A percentile compares a stretch with the other conserved stretches of the same genome.
Conservation (phyloP, 169 alveolate species). For the Cytauxzoon felis region DNA sequence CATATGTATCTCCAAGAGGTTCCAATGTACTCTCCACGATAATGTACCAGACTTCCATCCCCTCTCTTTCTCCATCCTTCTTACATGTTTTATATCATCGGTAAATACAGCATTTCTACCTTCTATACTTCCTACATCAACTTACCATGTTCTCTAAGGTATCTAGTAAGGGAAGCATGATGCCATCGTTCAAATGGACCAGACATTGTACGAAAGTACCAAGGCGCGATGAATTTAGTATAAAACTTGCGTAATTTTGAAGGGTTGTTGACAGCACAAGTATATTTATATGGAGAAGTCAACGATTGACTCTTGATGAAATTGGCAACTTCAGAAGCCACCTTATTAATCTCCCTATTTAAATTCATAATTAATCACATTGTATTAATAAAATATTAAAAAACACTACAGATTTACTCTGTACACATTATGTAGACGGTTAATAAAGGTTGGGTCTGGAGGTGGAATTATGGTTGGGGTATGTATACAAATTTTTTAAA, state of each 20-base stretch:
- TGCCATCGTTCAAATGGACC: slow-evolving; percentile 84
- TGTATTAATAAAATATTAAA: no score
- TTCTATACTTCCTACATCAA: background rate
- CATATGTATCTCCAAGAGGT: slow-evolving; percentile 1
- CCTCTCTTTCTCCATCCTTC: no score
- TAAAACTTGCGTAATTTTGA: slow-evolving; percentile 32
- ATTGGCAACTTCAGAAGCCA: slow-evolving; percentile 47
- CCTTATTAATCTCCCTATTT: slow-evolving; percentile 38
- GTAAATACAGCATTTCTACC: no score
- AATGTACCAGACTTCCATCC: no score
- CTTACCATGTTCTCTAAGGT: slow-evolving; percentile 79
- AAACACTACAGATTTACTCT: no score
- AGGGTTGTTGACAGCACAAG: slow-evolving; percentile 21
- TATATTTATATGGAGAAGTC: slow-evolving; percentile 17
- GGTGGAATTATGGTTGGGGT: no score
- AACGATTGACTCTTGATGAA: slow-evolving; percentile 35
- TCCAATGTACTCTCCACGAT: background rate
- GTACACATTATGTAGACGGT: no score
- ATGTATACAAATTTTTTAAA: no score
- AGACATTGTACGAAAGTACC: slow-evolving; percentile 71
- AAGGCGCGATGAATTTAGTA: slow-evolving; percentile 68
- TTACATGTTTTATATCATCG: no score
- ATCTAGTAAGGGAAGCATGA: slow-evolving; percentile 76
- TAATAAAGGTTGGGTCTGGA: no score
- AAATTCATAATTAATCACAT: slow-evolving; percentile 18